A percentile compares a stretch with the other conserved stretches of the same genome.
These are phyloP conservation scores for Purshia tridentata DNA, from an alignment of 306 rosid genomes.

Conservation along the genomic window DNA sequence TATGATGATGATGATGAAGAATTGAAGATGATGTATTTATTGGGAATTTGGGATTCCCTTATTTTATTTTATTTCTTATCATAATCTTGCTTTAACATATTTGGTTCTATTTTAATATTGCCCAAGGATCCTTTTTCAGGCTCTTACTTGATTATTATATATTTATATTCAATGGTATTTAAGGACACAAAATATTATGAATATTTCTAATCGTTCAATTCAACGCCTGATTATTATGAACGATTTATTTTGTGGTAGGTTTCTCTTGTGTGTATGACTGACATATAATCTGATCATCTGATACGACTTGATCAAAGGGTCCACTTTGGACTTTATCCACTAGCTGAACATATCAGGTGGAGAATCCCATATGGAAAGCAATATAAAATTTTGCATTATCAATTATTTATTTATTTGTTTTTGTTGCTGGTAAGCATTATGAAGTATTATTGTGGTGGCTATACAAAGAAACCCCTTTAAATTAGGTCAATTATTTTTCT, in stretches of 20 bases:
- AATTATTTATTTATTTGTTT: not conserved
- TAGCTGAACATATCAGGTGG: conserved; percentile 11
- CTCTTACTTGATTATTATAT: not conserved
- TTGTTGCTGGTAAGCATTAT: not conserved
- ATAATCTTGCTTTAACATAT: conserved; percentile 5
- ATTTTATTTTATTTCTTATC: not conserved
- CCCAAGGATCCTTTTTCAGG: not conserved
- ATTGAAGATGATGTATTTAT: not conserved
- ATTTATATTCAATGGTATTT: not conserved
- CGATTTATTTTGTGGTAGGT: conserved; percentile 7
- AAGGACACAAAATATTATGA: not conserved
- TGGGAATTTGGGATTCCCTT: not conserved
- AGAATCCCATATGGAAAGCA: conserved; percentile 15
- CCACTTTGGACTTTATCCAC: conserved; percentile 11
- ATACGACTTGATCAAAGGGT: conserved; percentile 19
- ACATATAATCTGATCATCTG: not conserved
- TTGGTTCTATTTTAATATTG: conserved; percentile 6
- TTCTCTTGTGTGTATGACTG: not conserved
- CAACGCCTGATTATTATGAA: not conserved
- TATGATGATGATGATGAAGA: not conserved
- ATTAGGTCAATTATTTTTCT: conserved; percentile 16
- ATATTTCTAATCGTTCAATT: not conserved
- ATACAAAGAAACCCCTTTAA: conserved; percentile 12
- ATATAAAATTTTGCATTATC: conserved; percentile 14
- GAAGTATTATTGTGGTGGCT: conserved; percentile 15